Base-by-base conservation (phyloP, 306 rosid genomes). In the Clitoria ternatea region DNA sequence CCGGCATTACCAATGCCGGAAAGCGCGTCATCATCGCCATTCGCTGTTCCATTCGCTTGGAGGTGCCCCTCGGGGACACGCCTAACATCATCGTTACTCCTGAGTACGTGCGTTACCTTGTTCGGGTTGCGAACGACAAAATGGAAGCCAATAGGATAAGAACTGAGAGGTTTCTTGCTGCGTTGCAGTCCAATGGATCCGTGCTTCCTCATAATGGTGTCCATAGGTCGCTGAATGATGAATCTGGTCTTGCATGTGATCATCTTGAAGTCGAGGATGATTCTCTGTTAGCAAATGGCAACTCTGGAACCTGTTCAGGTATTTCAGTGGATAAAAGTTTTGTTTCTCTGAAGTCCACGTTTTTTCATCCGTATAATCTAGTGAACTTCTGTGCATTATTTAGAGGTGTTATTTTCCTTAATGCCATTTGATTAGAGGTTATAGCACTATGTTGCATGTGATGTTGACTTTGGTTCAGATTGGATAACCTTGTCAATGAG, bases 1-100 rank as follows among this genome's bases (percentile, higher is more conserved):
- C 96, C 7, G 98, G 98, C 23, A 87, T 94, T 69, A 89, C 97
- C 2, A 87, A 62, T 63, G 86, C 86, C 20, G 77, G 69, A 44
- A 89, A 91, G 85, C 94, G 97, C 4, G 84, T 94, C 27, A 94
- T 94, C 24, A 85, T 94, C 3, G 97, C 98, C 0, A 88, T 94
- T 49, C 94, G 98, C 19, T 94, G 98, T 61, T 94, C 96, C 2
- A 89, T 94, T 3, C 83, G 97, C 2, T 20, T 94, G 76, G 98
- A 94, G 80, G 88, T 87, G 9, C 98, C 97, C 4, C 42, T 94
- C 60, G 98, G 97, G 32, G 87, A 78, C 33, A 72, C 85, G 1
- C 66, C 37, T 6, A 80, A 77, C 45, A 6, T 94, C 45, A 69
- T 87, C 90, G 97, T 94, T 15, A 59, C 89, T 2, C 87, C 87